Percentiles rank a stretch among this genome's conserved stretches.
phyloP scores from a whole-genome alignment of 371 early-diverging fungal species.

The Circinella umbellata region DNA sequence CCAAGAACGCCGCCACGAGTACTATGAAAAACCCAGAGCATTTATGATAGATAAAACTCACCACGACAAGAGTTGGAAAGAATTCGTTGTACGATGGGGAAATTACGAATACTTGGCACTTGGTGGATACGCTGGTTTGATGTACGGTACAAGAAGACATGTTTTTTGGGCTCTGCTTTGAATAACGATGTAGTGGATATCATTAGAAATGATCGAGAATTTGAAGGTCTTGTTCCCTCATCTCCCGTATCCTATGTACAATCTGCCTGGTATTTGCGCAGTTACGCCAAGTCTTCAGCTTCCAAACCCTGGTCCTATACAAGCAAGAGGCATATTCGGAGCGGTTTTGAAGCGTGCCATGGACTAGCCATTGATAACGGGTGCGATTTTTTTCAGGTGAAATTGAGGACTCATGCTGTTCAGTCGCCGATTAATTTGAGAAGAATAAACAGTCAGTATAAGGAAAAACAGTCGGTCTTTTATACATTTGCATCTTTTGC shows the following conservation, averaged over 20 bases:
- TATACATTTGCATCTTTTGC: too few species aligned
- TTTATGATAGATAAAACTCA: neutral
- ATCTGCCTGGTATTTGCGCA: neutral
- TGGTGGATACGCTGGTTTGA: slow-evolving; percentile 1
- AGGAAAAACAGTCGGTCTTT: too few species aligned
- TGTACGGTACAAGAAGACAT: neutral
- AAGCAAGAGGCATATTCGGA: neutral
- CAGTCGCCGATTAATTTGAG: too few species aligned
- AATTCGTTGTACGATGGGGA: neutral
- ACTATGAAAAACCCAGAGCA: too few species aligned
- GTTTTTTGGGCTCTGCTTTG: slow-evolving; percentile 1
- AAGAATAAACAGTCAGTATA: too few species aligned
- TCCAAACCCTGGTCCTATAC: neutral
- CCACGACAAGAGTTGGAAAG: neutral
- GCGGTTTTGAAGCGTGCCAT: slow-evolving; percentile 1
- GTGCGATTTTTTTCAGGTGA: too few species aligned
- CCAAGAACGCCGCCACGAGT: too few species aligned
- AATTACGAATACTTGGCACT: neutral
- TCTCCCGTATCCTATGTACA: neutral
- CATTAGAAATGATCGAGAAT: neutral
- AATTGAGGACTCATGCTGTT: too few species aligned
- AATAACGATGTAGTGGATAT: neutral
- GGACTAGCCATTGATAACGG: neutral
- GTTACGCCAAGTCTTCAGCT: slow-evolving; percentile 1
- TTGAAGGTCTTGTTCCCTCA: neutral